These are phyloP conservation scores for Azolla pinnata DNA, from an alignment of 75 land plant genomes.

Conservation along the genomic window DNA sequence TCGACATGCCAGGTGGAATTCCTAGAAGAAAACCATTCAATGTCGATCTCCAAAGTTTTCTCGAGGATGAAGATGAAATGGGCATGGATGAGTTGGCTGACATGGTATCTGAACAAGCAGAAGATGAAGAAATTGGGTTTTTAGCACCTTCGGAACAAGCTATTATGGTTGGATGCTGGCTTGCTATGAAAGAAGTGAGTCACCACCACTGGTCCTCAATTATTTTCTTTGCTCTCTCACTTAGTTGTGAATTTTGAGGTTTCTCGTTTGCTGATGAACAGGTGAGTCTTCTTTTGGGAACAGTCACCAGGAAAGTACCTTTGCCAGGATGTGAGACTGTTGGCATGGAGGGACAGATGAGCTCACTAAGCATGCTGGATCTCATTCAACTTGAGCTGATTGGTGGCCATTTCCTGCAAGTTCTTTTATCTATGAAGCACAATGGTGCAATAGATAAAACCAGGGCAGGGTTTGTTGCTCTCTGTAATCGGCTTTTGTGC, in stretches of 20 bases:
- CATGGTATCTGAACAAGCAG: slow-evolving; percentile 12
- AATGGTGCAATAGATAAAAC: slow-evolving; percentile 99
- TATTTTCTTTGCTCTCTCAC: slow-evolving; percentile 2
- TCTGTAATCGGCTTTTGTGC: slow-evolving; percentile 91
- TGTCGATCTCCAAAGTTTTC: slow-evolving; percentile 27
- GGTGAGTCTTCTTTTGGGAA: slow-evolving; percentile 97
- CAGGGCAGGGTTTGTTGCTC: slow-evolving; percentile 94
- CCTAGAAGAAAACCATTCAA: neutral
- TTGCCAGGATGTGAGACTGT: slow-evolving; percentile 41
- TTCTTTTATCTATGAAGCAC: slow-evolving; percentile 93
- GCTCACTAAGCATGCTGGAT: slow-evolving; percentile 46
- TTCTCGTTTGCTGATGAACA: slow-evolving; percentile 18
- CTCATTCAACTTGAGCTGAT: slow-evolving; percentile 68
- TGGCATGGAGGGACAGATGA: slow-evolving; percentile 1
- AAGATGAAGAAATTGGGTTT: slow-evolving; percentile 15
- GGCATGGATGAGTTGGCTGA: slow-evolving; percentile 21
- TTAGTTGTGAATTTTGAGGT: slow-evolving; percentile 2
- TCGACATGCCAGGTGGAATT: slow-evolving; percentile 59
- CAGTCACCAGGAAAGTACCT: slow-evolving; percentile 87
- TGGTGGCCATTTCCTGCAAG: slow-evolving; percentile 85
- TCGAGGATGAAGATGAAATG: slow-evolving; percentile 31
- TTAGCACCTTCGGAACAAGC: slow-evolving; percentile 62
- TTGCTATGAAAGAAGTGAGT: slow-evolving; percentile 96
- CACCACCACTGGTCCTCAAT: neutral
- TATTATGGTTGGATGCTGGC: slow-evolving; percentile 99